Evolutionary conservation across 306 rosid species (phyloP), one percentile per base, ranked within the genome.

Genomic region (Vigna mungo): DNA sequence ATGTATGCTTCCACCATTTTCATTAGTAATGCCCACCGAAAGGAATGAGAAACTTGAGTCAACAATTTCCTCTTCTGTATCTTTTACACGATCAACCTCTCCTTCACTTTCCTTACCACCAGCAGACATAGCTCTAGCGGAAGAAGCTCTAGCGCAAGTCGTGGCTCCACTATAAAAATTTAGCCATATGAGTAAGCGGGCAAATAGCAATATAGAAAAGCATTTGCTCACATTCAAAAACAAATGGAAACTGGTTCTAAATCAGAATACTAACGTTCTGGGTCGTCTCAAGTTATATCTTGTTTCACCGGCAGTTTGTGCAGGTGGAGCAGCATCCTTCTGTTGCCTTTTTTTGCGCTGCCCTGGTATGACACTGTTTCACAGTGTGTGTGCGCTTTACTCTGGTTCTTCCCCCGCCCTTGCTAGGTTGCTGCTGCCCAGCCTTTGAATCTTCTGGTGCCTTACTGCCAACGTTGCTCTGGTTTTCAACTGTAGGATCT

Each of bases 211-310:
- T 41, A 18, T 72, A 49, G 23, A 47, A 72, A 62, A 46, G 6
- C 32, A 70, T 41, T 6, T 6, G 32, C 72, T 12, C 62, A 15
- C 65, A 46, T 60, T 21, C n/a, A 65, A 47, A 6, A 53, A 48
- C 23, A 17, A 61, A 52, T 8, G 68, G 15, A 43, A 53, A 73
- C 16, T 0, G n/a, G 34, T 32, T 20, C 34, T 37, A 71, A 47
- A 64, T 78, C 48, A 71, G 43, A 30, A 53, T 21, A 78, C 88
- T 83, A 58, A 90, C 97, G 15, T 84, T 86, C 83, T 94, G n/a
- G 86, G 81, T 69, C 91, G 88, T 74, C 97, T 89, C 72, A 95
- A 86, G 87, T 92, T 95, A 84, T 95, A 95, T 80, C 97, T 85
- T 48, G 86, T 37, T 87, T 83, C 91, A 17, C 72, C 89, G 37